phyloP scores from a whole-genome alignment of 2,329 filamentous ascomycete species.

The Beauveria pseudobassiana region DNA sequence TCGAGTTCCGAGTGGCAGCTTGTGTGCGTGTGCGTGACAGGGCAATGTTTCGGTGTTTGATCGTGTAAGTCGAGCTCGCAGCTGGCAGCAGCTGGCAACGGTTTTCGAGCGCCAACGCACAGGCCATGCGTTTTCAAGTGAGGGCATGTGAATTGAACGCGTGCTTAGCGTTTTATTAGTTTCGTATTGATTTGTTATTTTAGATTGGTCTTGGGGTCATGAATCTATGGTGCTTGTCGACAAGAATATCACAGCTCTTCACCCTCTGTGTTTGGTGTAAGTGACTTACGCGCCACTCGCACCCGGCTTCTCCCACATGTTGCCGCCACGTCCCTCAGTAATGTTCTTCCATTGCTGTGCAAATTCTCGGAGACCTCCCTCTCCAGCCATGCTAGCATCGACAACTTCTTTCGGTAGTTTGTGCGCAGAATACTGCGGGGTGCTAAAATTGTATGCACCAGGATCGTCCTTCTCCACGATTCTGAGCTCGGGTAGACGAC shows the following conservation, averaged over 20 bases:
- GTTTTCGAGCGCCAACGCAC: conserved; percentile 3
- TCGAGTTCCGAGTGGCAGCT: conserved; percentile 12
- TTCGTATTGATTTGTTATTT: background rate
- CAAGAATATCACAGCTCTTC: background rate
- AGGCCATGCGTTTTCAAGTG: conserved; percentile 2
- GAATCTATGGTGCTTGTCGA: background rate
- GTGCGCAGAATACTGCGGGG: conserved; percentile 86
- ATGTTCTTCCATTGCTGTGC: conserved; percentile 65
- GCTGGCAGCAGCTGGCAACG: conserved; percentile 18
- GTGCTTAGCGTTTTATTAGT: background rate
- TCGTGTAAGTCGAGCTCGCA: conserved; percentile 16
- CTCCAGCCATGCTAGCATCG: conserved; percentile 57
- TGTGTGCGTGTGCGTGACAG: background rate
- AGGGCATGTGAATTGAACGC: background rate
- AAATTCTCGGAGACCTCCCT: conserved; percentile 75
- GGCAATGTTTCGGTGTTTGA: background rate
- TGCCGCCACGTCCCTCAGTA: conserved; percentile 32
- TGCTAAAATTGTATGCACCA: conserved; percentile 78
- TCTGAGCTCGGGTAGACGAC: conserved; percentile 69
- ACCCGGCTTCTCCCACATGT: conserved; percentile 31
- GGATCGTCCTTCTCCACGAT: conserved; percentile 79
- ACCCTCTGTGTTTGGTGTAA: background rate
- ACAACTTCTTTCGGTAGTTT: conserved; percentile 94
- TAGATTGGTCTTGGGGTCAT: background rate
- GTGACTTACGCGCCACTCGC: background rate